These are phyloP conservation scores for Serendipita sp. DNA, from an alignment of 768 basidiomycete species.

Conservation along the genomic window DNA sequence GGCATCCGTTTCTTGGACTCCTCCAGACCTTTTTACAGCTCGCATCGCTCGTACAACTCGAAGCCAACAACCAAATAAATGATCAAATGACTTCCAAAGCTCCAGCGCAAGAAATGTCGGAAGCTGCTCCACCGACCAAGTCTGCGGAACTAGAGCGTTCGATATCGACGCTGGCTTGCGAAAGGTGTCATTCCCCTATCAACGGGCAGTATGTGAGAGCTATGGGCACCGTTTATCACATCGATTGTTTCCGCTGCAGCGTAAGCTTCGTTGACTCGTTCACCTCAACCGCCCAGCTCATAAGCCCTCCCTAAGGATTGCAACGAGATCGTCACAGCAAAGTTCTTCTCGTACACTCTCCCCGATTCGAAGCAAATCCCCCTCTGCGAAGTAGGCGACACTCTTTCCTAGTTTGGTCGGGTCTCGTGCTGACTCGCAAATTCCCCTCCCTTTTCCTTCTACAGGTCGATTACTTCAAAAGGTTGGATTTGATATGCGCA, in stretches of 20 bases:
- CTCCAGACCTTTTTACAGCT: background rate
- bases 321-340: constrained; percentile 87
- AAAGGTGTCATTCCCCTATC: constrained; percentile 23
- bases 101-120: background rate
- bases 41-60: background rate
- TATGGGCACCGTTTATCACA: constrained; percentile 79
- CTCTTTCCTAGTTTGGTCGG: too few relatives aligned
- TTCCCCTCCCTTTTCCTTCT: background rate
- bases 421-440: too few relatives aligned
- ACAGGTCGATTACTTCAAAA: constrained; percentile 76
- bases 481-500: constrained; percentile 89
- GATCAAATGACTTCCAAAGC: background rate
- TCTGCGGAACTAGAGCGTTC: background rate
- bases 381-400: constrained; percentile 59
- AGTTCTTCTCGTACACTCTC: constrained; percentile 97
- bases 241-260: constrained; percentile 96
- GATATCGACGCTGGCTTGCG: background rate
- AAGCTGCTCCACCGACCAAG: background rate
- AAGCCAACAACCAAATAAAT: background rate
- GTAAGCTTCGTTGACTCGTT: constrained; percentile 32
- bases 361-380: constrained; percentile 77
- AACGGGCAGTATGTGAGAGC: constrained; percentile 95
- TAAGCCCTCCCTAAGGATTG: constrained; percentile 52
- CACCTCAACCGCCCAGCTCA: background rate
- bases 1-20: background rate